Evolutionary conservation across 441 rosid species (phyloP).

Genomic region (Mallotus repandus): DNA sequence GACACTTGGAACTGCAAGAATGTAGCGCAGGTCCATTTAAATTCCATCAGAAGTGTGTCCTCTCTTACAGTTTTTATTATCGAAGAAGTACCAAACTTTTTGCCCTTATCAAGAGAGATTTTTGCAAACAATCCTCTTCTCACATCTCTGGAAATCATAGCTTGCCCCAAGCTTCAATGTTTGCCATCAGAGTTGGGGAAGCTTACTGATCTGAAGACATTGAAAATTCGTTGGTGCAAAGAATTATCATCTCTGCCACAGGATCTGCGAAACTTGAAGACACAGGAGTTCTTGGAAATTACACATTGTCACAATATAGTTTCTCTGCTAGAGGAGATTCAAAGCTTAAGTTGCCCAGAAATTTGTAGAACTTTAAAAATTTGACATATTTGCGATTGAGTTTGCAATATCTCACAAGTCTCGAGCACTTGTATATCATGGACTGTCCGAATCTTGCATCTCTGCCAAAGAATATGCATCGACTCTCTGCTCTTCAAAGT

Average conservation of each 20-base stretch:
- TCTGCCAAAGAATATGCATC: background rate
- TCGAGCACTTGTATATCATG: constrained; percentile 1
- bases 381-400: background rate
- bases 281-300: constrained; percentile 27
- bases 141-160: constrained; percentile 13
- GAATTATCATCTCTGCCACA: constrained; percentile 20
- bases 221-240: constrained; percentile 25
- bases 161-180: constrained; percentile 16
- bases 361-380: background rate
- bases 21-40: constrained; percentile 14
- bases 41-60: constrained; percentile 1
- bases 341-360: background rate
- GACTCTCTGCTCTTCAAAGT: background rate
- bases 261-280: constrained; percentile 17
- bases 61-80: constrained; percentile 19
- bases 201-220: constrained; percentile 19
- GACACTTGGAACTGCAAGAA: constrained; percentile 17
- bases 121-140: constrained; percentile 16
- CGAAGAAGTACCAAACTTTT: constrained; percentile 1
- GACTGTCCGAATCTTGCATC: background rate
- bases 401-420: background rate
- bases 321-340: constrained; percentile 19
- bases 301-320: constrained; percentile 19
- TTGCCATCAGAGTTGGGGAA: constrained; percentile 21
- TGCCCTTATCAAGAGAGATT: background rate